Conservation (phyloP, 148 eudicot species). For the Talinum fruticosum region DNA sequence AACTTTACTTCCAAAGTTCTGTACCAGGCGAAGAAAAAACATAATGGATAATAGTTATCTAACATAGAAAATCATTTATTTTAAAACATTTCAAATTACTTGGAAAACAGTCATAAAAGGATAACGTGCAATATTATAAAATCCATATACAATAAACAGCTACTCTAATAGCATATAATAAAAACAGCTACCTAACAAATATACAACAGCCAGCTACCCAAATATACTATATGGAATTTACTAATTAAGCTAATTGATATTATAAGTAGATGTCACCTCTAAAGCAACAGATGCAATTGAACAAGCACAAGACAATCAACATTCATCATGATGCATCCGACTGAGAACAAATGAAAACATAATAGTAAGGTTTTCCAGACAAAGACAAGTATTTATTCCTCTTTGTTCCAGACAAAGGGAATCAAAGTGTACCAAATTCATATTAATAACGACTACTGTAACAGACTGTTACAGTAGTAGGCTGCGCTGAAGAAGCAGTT, state of each 20-base stretch:
- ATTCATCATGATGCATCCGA: neutral
- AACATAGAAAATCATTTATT: no score
- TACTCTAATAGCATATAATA: no score
- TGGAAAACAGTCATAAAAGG: no score
- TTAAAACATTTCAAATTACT: no score
- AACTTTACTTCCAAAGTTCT: no score
- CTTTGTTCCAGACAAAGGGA: conserved; percentile 1
- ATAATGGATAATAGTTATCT: no score
- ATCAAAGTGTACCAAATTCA: neutral
- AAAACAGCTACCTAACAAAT: neutral
- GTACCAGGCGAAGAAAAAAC: no score
- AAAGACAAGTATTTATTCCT: neutral
- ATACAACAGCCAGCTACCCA: neutral
- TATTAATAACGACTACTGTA: neutral
- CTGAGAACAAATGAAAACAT: neutral
- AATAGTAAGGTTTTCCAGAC: neutral
- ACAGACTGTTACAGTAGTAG: neutral
- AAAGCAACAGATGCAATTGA: neutral
- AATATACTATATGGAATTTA: no score
- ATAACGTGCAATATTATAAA: no score
- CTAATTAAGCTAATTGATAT: neutral
- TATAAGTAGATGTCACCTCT: neutral
- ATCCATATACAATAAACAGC: no score
- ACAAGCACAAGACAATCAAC: neutral
- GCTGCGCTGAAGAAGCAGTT: neutral